A percentile compares a stretch with the other conserved stretches of the same genome.
Evolutionary conservation across 2,329 filamentous ascomycete species (phyloP).

Genomic region (Nemania serpens): DNA sequence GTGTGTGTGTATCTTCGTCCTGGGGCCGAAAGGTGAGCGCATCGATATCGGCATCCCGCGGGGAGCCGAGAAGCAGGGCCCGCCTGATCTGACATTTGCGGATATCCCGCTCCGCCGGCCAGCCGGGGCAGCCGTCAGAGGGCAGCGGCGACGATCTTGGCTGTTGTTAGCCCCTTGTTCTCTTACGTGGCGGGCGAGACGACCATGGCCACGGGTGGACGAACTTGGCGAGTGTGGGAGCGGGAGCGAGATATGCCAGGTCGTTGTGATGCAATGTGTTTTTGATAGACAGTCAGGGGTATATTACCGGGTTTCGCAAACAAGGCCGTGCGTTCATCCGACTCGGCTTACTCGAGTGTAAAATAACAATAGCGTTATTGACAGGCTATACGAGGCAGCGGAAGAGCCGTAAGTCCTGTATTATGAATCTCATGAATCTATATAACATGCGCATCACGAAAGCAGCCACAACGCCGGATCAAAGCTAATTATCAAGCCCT

Average conservation of each 20-base stretch:
- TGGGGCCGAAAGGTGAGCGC: conserved; percentile 75
- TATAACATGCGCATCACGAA: conserved; percentile 28
- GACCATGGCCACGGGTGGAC: conserved; percentile 81
- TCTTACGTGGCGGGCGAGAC: conserved; percentile 87
- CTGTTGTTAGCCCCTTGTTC: conserved; percentile 80
- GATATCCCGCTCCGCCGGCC: conserved; percentile 80
- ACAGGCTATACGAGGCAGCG: too few relatives aligned
- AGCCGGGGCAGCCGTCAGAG: conserved; percentile 78
- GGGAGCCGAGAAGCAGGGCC: conserved; percentile 55
- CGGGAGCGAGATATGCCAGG: neutral
- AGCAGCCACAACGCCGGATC: conserved; percentile 34
- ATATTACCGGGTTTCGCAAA: neutral
- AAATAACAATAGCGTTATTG: neutral
- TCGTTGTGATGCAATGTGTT: neutral
- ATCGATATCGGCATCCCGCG: conserved; percentile 74
- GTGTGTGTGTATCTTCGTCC: too few relatives aligned
- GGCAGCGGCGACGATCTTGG: conserved; percentile 78
- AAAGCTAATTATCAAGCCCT: conserved; percentile 18
- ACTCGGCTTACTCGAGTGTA: neutral
- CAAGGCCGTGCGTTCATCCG: neutral
- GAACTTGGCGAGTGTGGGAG: conserved; percentile 55
- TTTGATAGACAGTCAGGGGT: neutral
- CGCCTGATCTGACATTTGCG: conserved; percentile 51
- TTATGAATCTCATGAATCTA: conserved; percentile 31
- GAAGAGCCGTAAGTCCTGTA: conserved; percentile 23